Percentiles rank a stretch among this genome's conserved stretches.
Evolutionary conservation across 1,139 yeast species (phyloP).

Genomic region (Starmera stellimalicola): DNA sequence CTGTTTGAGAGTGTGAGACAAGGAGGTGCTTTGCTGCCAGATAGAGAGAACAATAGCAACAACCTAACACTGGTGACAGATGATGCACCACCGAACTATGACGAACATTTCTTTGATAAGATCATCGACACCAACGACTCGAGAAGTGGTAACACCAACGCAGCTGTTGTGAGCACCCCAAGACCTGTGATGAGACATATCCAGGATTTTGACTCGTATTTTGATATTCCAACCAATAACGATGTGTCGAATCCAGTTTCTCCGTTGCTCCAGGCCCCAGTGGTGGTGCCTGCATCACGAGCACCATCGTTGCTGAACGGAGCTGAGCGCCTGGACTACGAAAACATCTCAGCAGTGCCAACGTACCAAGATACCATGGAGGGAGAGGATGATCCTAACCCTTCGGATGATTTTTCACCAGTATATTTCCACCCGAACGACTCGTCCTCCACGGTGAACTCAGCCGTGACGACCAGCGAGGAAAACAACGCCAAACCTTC

Average conservation of each 20-base stretch:
- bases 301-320: too few species aligned
- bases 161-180: background rate
- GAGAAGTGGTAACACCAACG: background rate
- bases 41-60: conserved; percentile 28
- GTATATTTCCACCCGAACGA: conserved; percentile 17
- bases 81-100: conserved; percentile 78
- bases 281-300: background rate
- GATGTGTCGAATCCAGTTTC: conserved; percentile 26
- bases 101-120: conserved; percentile 66
- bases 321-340: conserved; percentile 18
- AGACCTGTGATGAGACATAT: conserved; percentile 1
- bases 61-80: conserved; percentile 84
- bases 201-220: conserved; percentile 1
- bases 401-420: conserved; percentile 27
- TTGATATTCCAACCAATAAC: conserved; percentile 16
- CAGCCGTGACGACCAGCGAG: background rate
- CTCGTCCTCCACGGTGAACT: background rate
- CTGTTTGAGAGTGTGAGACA: conserved; percentile 18
- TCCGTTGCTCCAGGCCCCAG: conserved; percentile 1
- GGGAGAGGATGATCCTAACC: conserved; percentile 20
- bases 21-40: conserved; percentile 6
- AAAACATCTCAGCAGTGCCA: conserved; percentile 26
- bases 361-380: conserved; percentile 30
- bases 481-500: background rate
- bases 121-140: conserved; percentile 18